Evolutionary conservation across 768 basidiomycete species (phyloP).

Genomic region (Boletus reticulatus): DNA sequence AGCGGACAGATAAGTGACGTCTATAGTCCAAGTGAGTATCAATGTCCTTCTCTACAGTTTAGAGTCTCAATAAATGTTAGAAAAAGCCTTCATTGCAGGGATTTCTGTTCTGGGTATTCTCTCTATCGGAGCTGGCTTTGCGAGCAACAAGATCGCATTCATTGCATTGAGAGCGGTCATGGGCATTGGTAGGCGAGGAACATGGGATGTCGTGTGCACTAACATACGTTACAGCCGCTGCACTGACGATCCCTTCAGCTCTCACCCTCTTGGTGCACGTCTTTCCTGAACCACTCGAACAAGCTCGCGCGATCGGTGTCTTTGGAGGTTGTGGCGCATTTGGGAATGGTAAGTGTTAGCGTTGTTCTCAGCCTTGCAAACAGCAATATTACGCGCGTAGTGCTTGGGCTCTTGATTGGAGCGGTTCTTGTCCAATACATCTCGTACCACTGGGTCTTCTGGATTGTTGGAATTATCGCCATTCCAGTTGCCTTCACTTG

Average conservation of each 20-base stretch:
- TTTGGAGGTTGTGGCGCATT: constrained; percentile 46
- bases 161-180: constrained; percentile 50
- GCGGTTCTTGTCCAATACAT: constrained; percentile 39
- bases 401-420: constrained; percentile 42
- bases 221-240: constrained; percentile 35
- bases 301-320: constrained; percentile 46
- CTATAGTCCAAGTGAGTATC: constrained; percentile 22
- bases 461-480: constrained; percentile 41
- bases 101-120: constrained; percentile 40
- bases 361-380: background rate
- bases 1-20: constrained; percentile 28
- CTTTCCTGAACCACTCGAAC: constrained; percentile 45
- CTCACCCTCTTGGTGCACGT: constrained; percentile 48
- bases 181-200: constrained; percentile 38
- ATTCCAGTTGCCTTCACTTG: constrained; percentile 32
- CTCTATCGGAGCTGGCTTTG: constrained; percentile 47
- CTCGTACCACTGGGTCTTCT: constrained; percentile 53
- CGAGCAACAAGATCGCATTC: constrained; percentile 42
- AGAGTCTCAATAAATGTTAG: constrained; percentile 33
- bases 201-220: background rate
- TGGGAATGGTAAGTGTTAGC: constrained; percentile 36
- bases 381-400: constrained; percentile 16
- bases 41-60: constrained; percentile 22
- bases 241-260: constrained; percentile 51
- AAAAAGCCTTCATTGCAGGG: constrained; percentile 42